These are phyloP conservation scores for Rhodomyrtus psidioides DNA, from an alignment of 441 rosid species.

Conservation along the genomic window DNA sequence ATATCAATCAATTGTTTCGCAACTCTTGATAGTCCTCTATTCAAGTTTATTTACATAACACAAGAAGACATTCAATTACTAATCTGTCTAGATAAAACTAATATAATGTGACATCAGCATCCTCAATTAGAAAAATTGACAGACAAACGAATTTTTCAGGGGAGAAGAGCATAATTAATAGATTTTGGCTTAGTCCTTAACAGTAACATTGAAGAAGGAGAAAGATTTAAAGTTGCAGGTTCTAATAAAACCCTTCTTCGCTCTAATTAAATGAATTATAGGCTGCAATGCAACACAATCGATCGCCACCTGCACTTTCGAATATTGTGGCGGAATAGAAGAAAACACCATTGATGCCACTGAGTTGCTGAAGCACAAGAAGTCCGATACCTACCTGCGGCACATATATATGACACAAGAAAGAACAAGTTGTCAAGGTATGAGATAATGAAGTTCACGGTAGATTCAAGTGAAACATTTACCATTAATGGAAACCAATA, in stretches of 20 bases:
- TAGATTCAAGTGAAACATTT: neutral
- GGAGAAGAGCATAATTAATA: neutral
- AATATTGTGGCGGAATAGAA: slow-evolving; percentile 84
- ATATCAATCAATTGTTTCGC: neutral
- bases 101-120: neutral
- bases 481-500: slow-evolving; percentile 88
- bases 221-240: neutral
- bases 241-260: neutral
- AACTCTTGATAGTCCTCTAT: neutral
- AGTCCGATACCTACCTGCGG: slow-evolving; percentile 79
- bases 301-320: slow-evolving; percentile 49
- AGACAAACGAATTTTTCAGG: neutral
- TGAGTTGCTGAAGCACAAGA: slow-evolving; percentile 67
- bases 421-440: neutral
- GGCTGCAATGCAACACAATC: neutral
- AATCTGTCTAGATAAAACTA: neutral
- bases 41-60: neutral
- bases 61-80: neutral
- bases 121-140: neutral
- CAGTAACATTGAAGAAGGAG: neutral
- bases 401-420: neutral
- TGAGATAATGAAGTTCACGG: neutral
- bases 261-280: neutral
- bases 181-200: neutral
- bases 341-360: slow-evolving; percentile 77